Evolutionary conservation across 23 red algal species (phyloP).

Genomic region (Agarophyton chilense): DNA sequence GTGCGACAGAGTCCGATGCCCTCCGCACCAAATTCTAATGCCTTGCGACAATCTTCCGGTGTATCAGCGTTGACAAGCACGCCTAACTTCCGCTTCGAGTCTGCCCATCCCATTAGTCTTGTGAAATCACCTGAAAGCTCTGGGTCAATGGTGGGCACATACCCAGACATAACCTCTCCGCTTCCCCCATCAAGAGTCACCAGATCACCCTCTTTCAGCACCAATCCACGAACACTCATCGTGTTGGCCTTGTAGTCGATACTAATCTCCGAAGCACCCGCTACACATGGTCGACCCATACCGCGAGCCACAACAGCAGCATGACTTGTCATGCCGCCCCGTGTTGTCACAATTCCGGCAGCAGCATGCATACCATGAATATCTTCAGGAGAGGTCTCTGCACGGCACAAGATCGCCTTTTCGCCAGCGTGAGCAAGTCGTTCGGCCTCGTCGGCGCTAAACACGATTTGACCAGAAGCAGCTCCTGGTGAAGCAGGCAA

Average conservation of each 20-base stretch:
- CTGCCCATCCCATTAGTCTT: slow-evolving; percentile 53
- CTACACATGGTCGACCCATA: slow-evolving; percentile 57
- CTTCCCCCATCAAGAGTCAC: slow-evolving; percentile 58
- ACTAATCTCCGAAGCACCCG: slow-evolving; percentile 34
- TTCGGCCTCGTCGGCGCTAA: slow-evolving; percentile 50
- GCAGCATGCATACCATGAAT: slow-evolving; percentile 61
- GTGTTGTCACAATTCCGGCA: slow-evolving; percentile 43
- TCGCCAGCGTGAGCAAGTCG: slow-evolving; percentile 16
- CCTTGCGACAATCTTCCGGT: slow-evolving; percentile 43
- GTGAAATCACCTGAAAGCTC: slow-evolving; percentile 34
- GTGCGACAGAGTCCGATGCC: slow-evolving; percentile 67
- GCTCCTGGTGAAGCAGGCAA: slow-evolving; percentile 57
- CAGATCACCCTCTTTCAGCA: slow-evolving; percentile 36
- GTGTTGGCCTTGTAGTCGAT: slow-evolving; percentile 30
- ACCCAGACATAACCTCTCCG: slow-evolving; percentile 34
- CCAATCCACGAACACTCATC: slow-evolving; percentile 26
- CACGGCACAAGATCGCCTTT: slow-evolving; percentile 45
- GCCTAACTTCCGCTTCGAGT: slow-evolving; percentile 27
- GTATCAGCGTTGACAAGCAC: slow-evolving; percentile 64
- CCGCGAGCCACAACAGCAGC: slow-evolving; percentile 55
- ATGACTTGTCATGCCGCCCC: slow-evolving; percentile 58
- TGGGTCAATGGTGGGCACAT: slow-evolving; percentile 40
- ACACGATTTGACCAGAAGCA: slow-evolving; percentile 47
- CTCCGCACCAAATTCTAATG: slow-evolving; percentile 51
- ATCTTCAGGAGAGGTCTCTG: slow-evolving; percentile 55